Conservation (phyloP, 352 stramenopile species). For the Phytophthora litchii region DNA sequence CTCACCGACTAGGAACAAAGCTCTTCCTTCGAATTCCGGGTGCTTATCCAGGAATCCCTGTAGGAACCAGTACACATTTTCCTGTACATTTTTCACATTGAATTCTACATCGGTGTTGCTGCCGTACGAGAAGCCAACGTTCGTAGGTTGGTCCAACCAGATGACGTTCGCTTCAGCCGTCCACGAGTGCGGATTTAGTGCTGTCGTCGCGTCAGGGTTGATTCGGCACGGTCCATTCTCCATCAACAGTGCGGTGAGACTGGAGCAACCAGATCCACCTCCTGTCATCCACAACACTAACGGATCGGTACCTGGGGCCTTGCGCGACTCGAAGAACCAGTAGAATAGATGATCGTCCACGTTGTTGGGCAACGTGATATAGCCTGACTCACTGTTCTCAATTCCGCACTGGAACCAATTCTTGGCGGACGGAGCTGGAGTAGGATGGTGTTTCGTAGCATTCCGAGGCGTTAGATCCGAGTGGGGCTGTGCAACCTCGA, state of each 20-base stretch:
- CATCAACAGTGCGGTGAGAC: conserved; percentile 41
- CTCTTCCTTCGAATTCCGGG: conserved; percentile 48
- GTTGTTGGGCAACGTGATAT: conserved; percentile 44
- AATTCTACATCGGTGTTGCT: conserved; percentile 23
- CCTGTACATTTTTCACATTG: conserved; percentile 37
- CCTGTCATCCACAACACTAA: conserved; percentile 76
- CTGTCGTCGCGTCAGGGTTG: conserved; percentile 38
- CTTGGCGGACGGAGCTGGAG: conserved; percentile 4
- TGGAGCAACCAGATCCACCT: conserved; percentile 45
- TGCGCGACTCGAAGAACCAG: conserved; percentile 67
- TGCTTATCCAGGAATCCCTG: conserved; percentile 59
- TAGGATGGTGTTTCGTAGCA: not conserved
- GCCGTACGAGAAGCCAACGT: conserved; percentile 56
- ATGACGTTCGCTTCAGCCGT: conserved; percentile 60
- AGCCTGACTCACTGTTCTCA: conserved; percentile 47
- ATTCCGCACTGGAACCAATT: conserved; percentile 33
- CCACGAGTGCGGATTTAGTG: conserved; percentile 57
- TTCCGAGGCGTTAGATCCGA: conserved; percentile 11
- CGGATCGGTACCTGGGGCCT: conserved; percentile 52
- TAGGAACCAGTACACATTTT: conserved; percentile 64
- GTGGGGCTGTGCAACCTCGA: conserved; percentile 8
- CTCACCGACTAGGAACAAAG: conserved; percentile 61
- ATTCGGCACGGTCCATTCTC: conserved; percentile 67
- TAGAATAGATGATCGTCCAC: conserved; percentile 61
- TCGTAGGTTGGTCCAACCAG: conserved; percentile 61